Base-by-base conservation (phyloP, 805 yeast species). In the Vanderwaltozyma verrucispora region DNA sequence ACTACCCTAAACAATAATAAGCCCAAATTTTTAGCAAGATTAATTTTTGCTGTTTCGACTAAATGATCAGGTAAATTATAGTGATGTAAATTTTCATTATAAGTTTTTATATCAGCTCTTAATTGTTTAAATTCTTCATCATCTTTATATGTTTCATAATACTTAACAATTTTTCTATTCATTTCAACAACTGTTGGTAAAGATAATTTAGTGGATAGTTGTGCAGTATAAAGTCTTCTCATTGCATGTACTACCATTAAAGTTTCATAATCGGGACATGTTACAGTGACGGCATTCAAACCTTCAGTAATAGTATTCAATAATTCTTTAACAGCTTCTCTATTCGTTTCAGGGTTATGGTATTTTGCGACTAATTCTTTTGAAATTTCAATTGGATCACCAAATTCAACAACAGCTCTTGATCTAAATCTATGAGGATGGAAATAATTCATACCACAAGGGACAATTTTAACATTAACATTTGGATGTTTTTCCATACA, bases 361-460 rank as follows among this genome's bases (percentile, higher is more conserved):
- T 89, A 88, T 57, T 72, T 74, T 15, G 67, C 71, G 5, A 86
- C 83, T 38, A 85, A 64, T 28, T 71, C 74, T 17, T 63, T 60
- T 3, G 73, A 59, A 27, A 92, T 77, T 35, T 74, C 79, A 39
- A 88, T 74, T 6, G 96, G 95, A 39, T 76, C 71, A 13, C 98
- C 98, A 62, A 88, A 89, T 61, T 89, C 98, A 33, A 92, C 72
- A 14, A 89, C 95, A 2, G 96, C 96, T 49, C 98, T 72, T 6
- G 95, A 85, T 59, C 98, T 73, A 64, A 92, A 89, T 57, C 84
- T 87, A 63, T 89, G 94, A 5, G 96, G 89, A 54, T 85, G 94
- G 71, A 89, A 89, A 62, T 89, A 89, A 62, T 89, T 89, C 89
- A 92, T 80, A 30, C 98, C 98, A 56, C 95, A 87, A 4, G 97